These are phyloP conservation scores for Vanderwaltozyma verrucispora DNA, from an alignment of 805 yeast species.

Conservation along the genomic window DNA sequence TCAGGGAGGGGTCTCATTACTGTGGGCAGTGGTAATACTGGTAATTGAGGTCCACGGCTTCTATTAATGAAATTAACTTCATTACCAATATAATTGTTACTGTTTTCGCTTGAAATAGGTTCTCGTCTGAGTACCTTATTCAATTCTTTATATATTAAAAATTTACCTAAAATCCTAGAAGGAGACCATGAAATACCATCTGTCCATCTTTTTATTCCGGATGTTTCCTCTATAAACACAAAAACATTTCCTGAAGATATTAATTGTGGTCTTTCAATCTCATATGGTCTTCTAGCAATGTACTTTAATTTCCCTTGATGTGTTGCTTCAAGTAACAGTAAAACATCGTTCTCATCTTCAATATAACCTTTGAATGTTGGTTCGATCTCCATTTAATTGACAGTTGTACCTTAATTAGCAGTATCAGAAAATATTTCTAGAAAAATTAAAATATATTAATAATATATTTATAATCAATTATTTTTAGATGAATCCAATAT, in stretches of 20 bases:
- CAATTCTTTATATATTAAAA: constrained; percentile 67
- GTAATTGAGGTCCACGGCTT: too few relatives aligned
- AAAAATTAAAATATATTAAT: too few relatives aligned
- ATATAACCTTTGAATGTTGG: constrained; percentile 70
- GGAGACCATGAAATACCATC: constrained; percentile 93
- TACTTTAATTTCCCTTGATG: constrained; percentile 46
- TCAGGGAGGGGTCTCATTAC: too few relatives aligned
- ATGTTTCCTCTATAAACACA: constrained; percentile 69
- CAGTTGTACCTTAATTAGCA: too few relatives aligned
- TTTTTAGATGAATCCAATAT: too few relatives aligned
- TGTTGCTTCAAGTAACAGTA: constrained; percentile 67
- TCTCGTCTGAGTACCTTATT: constrained; percentile 5
- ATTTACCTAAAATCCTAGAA: constrained; percentile 74
- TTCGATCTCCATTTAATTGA: constrained; percentile 15
- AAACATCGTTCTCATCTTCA: constrained; percentile 72
- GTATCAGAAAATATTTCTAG: too few relatives aligned
- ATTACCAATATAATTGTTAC: too few relatives aligned
- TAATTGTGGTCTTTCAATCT: constrained; percentile 53
- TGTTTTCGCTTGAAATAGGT: too few relatives aligned
- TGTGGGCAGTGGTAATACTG: too few relatives aligned
- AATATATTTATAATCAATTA: too few relatives aligned
- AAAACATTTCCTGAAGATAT: constrained; percentile 73
- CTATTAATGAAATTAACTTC: too few relatives aligned
- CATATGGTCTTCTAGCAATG: constrained; percentile 72
- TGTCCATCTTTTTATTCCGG: constrained; percentile 89